Evolutionary conservation across 768 basidiomycete genomes (phyloP).

Genomic region (Rubroboletus pulcherrimus): DNA sequence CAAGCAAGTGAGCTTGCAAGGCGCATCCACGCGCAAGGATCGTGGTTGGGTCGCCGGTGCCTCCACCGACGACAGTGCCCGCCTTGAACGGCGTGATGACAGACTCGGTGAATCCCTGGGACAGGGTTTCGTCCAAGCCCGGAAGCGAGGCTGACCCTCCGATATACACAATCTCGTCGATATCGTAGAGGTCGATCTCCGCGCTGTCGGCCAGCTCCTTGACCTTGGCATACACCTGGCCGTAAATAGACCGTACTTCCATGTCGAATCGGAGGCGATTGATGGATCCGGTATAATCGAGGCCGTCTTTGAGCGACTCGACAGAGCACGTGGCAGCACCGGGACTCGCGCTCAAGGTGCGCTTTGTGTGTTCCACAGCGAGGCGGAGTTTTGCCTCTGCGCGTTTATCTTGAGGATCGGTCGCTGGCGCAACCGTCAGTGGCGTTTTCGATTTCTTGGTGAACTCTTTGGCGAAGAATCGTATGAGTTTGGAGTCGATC

Average conservation of each 20-base stretch:
- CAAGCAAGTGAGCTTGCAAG: slow-evolving; percentile 64
- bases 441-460: slow-evolving; percentile 90
- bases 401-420: slow-evolving; percentile 62
- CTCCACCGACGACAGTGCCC: slow-evolving; percentile 68
- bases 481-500: slow-evolving; percentile 80
- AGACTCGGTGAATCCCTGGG: slow-evolving; percentile 55
- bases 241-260: slow-evolving; percentile 58
- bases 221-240: slow-evolving; percentile 48
- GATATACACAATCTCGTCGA: slow-evolving; percentile 79
- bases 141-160: slow-evolving; percentile 74
- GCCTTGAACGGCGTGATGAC: slow-evolving; percentile 62
- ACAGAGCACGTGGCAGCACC: slow-evolving; percentile 90
- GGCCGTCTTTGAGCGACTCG: slow-evolving; percentile 89
- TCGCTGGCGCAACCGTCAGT: slow-evolving; percentile 59
- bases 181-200: slow-evolving; percentile 56
- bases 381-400: slow-evolving; percentile 92
- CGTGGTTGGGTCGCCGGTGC: slow-evolving; percentile 73
- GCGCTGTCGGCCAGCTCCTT: slow-evolving; percentile 49
- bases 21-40: slow-evolving; percentile 76
- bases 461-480: slow-evolving; percentile 93
- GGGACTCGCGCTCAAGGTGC: slow-evolving; percentile 81
- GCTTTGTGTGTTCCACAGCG: slow-evolving; percentile 92
- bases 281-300: slow-evolving; percentile 79
- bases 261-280: slow-evolving; percentile 57
- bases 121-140: slow-evolving; percentile 61